Evolutionary conservation across 2,329 filamentous ascomycete species (phyloP), one percentile per base, ranked within the genome.

Genomic region (Cordyceps farinosa): DNA sequence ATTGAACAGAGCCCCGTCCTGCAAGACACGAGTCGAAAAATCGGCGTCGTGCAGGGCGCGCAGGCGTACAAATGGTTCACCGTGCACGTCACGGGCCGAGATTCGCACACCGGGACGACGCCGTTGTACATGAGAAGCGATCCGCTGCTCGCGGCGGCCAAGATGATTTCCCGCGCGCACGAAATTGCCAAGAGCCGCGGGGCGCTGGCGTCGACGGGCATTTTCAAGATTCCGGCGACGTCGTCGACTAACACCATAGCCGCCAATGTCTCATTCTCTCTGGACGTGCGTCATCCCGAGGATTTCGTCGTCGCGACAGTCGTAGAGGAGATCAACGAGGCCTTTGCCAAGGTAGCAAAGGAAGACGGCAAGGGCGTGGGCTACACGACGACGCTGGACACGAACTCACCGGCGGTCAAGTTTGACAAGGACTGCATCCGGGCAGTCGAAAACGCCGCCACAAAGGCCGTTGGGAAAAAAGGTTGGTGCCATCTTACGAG

Each of bases 1-100:
- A 94, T 94, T 60, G 91, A 96, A 72, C 92, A 96, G 72, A 90
- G 90, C 0, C 90, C 90, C 0, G 84, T 91, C 40, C 81, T 96
- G 1, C 87, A 93, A 57, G 65, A 66, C 8, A 63, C 65, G 1
- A 64, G 65, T 0, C 69, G 64, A 38, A 70, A 67, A 45, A 70
- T 75, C 47, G 73, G 73, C 9, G 72, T 74, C 13, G 73, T 75
- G 7, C 66, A 68, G 11, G 72, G 73, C n/a, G 69, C 69, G 1
- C 74, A 76, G 64, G 72, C 69, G 1, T 75, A 74, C 56, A 68
- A 69, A 34, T 75, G 74, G 73, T 67, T 72, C 32, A 72, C 71
- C 3, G 57, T 76, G 17, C 67, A 65, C 2, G 67, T 74, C 50
- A 64, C 65, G 3, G 74, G 74, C 5, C 67, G 72, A 15, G 72